Evolutionary conservation across 805 yeast species (phyloP).

Genomic region (Candida endomychidarum): DNA sequence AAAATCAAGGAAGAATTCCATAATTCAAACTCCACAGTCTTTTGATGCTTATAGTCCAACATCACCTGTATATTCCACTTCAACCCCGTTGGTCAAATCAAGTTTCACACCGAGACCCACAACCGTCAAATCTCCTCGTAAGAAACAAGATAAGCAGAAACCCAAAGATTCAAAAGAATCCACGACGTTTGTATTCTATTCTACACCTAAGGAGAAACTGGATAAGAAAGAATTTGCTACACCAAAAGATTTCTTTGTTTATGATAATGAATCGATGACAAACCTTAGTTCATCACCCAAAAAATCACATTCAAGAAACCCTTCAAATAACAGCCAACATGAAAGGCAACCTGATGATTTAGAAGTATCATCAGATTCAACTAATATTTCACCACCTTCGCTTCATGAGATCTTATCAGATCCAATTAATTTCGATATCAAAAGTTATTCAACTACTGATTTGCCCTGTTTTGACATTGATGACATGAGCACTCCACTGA

Average conservation of each 20-base stretch:
- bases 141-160: constrained; percentile 1
- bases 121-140: neutral
- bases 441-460: neutral
- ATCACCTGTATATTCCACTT: neutral
- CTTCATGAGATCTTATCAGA: constrained; percentile 9
- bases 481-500: neutral
- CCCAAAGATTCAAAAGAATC: neutral
- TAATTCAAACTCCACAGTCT: constrained; percentile 2
- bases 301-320: neutral
- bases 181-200: constrained; percentile 5
- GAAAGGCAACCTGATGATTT: neutral
- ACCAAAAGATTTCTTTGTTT: constrained; percentile 12
- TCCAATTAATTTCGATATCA: constrained; percentile 7
- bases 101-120: neutral
- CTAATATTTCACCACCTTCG: constrained; percentile 4
- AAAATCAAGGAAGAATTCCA: constrained; percentile 1
- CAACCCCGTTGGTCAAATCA: neutral
- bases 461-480: constrained; percentile 1
- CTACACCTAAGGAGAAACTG: constrained; percentile 1
- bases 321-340: neutral
- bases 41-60: neutral
- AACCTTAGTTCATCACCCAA: neutral
- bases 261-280: constrained; percentile 3
- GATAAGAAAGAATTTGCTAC: constrained; percentile 7
- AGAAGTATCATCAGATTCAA: neutral